Base-by-base conservation (phyloP, 1,284 basidiomycete genomes). In the Microbotryum intermedium region DNA sequence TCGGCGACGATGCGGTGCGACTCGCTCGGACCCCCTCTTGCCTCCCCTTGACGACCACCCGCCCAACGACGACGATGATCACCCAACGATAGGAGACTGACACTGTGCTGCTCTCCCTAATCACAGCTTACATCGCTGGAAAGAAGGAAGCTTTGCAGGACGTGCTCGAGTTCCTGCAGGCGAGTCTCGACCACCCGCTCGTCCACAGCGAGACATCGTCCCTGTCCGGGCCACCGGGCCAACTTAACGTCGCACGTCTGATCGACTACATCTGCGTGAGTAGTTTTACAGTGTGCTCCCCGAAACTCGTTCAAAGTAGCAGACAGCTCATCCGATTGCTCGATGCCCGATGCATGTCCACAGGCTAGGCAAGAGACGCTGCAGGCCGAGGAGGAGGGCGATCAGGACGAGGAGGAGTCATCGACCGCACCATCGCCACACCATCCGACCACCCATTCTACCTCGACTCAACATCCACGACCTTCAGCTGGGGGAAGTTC, bases 181-280 rank as follows among this genome's bases (percentile, higher is more conserved):
- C 66, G 6, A 53, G 60, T 26, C 59, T 68, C 30, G 66, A 68
- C 45, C 61, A 65, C 49, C 66, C 55, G 4, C n/a, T 44, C 10
- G 47, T 21, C n/a, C 46, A 21, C 55, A 48, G 16, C 44, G 56
- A 13, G 39, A 16, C 28, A 34, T 54, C 4, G 11, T 55, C 23
- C 25, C 47, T 29, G 13, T 23, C 50, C 45, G 29, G 29, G 34
- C 50, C 48, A 18, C 42, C 56, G 4, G 47, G 53, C 8, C 47
- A 43, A 13, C 50, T 63, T n/a, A 60, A 59, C 45, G 56, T 57
- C 8, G 61, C 56, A 3, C 52, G 64, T n/a, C 44, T 68, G 53
- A 65, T 68, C 58, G 65, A 68, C 51, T 68, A 65, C 47, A 54
- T 68, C 48, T 65, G 64, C 56, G 66, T 63, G 18, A 49, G 61